Evolutionary conservation across 331 rosid species (phyloP).

Genomic region (Ulmus americana): DNA sequence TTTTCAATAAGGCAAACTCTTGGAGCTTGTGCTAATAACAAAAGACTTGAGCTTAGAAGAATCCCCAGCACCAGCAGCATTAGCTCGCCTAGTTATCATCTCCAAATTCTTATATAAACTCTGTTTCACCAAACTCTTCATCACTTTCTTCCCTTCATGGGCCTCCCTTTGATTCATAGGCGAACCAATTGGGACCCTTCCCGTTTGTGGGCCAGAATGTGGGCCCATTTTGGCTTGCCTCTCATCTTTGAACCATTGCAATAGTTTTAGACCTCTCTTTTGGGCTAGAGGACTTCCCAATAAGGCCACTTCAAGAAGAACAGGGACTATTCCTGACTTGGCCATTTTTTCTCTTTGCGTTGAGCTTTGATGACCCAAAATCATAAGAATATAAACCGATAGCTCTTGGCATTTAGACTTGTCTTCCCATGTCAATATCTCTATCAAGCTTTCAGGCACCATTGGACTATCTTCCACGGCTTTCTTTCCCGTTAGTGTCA

Average conservation of each 20-base stretch:
- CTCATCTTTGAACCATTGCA: slow-evolving; percentile 89
- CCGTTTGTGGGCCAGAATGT: slow-evolving; percentile 86
- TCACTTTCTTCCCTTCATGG: slow-evolving; percentile 69
- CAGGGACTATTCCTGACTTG: slow-evolving; percentile 57
- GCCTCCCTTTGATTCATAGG: slow-evolving; percentile 52
- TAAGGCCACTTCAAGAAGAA: slow-evolving; percentile 69
- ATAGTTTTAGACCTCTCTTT: slow-evolving; percentile 64
- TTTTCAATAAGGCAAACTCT: slow-evolving; percentile 64
- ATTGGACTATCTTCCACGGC: slow-evolving; percentile 52
- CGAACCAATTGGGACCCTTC: slow-evolving; percentile 56
- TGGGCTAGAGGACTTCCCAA: slow-evolving; percentile 83
- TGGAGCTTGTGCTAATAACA: slow-evolving; percentile 81
- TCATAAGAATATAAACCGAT: slow-evolving; percentile 77
- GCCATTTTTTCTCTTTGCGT: slow-evolving; percentile 73
- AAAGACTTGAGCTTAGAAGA: slow-evolving; percentile 57
- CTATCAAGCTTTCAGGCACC: slow-evolving; percentile 64
- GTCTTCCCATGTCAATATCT: slow-evolving; percentile 83
- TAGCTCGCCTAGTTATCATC: slow-evolving; percentile 67
- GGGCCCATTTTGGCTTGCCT: slow-evolving; percentile 71
- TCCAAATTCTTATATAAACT: slow-evolving; percentile 79
- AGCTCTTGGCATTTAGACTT: slow-evolving; percentile 71
- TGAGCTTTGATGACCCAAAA: slow-evolving; percentile 83
- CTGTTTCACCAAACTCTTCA: slow-evolving; percentile 85
- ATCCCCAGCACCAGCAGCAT: slow-evolving; percentile 43
- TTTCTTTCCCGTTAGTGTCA: slow-evolving; percentile 71